phyloP scores from a whole-genome alignment of 768 basidiomycete species.

The Tremella fuciformis region DNA sequence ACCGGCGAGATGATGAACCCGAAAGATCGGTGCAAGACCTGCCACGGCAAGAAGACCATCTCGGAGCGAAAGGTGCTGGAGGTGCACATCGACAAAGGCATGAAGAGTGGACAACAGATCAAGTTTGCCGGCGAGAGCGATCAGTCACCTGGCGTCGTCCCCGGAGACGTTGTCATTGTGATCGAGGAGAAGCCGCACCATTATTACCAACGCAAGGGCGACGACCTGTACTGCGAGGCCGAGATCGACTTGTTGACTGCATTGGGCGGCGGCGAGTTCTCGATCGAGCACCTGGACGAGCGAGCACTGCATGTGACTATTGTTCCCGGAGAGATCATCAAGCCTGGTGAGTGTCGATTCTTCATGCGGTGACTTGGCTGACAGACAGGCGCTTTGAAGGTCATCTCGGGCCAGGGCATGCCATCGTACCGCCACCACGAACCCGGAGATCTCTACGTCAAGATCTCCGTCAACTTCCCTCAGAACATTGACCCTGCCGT shows the following conservation, averaged over 20 bases:
- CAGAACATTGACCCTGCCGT: conserved; percentile 66
- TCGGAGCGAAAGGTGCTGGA: conserved; percentile 96
- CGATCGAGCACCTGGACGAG: conserved; percentile 90
- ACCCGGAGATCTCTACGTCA: conserved; percentile 86
- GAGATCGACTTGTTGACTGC: conserved; percentile 92
- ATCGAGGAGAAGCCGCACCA: conserved; percentile 92
- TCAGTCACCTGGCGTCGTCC: conserved; percentile 81
- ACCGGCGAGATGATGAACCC: conserved; percentile 91
- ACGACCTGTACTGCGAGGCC: conserved; percentile 80
- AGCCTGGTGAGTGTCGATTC: conserved; percentile 66
- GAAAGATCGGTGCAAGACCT: conserved; percentile 86
- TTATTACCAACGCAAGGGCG: conserved; percentile 71
- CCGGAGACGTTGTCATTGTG: conserved; percentile 94
- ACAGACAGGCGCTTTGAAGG: conserved; percentile 73
- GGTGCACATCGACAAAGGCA: conserved; percentile 73
- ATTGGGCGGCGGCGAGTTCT: conserved; percentile 83
- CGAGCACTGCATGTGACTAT: conserved; percentile 79
- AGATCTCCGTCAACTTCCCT: conserved; percentile 83
- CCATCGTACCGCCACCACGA: conserved; percentile 98
- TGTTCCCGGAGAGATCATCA: conserved; percentile 80
- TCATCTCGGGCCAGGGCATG: conserved; percentile 94
- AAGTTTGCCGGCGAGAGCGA: conserved; percentile 85
- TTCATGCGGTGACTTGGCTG: not conserved
- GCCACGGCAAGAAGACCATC: conserved; percentile 88
- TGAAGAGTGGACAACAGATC: conserved; percentile 95